A percentile compares a stretch with the other conserved stretches of the same genome.
Conservation (phyloP, 371 early-diverging fungal genomes). For the Syncephalastrum racemosum region DNA sequence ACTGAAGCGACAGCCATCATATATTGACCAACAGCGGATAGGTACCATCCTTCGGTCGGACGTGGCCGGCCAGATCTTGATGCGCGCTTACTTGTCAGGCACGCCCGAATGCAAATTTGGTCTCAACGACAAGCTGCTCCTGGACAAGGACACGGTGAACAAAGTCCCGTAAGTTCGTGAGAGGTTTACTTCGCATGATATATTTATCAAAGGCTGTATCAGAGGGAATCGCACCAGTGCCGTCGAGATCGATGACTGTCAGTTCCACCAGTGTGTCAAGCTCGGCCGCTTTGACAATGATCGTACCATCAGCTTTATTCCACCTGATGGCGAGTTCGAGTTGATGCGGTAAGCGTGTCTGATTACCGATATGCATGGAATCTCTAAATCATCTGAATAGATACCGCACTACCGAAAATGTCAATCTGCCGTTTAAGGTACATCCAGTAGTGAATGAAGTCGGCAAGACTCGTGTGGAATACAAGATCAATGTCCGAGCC, state of each 20-base stretch:
- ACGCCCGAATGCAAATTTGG: slow-evolving; percentile 98
- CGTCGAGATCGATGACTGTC: slow-evolving; percentile 88
- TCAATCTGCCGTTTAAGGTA: slow-evolving; percentile 83
- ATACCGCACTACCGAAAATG: slow-evolving; percentile 86
- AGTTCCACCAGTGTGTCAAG: slow-evolving; percentile 93
- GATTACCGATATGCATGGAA: neutral
- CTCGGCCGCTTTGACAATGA: slow-evolving; percentile 81
- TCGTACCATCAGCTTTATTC: slow-evolving; percentile 92
- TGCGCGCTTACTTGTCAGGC: slow-evolving; percentile 95
- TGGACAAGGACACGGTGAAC: slow-evolving; percentile 69
- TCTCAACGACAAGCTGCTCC: slow-evolving; percentile 78
- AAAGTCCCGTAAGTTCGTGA: slow-evolving; percentile 21
- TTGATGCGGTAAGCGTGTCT: slow-evolving; percentile 68
- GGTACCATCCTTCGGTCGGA: slow-evolving; percentile 80
- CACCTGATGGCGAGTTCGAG: slow-evolving; percentile 97
- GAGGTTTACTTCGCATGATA: too few relatives aligned
- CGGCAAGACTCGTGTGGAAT: slow-evolving; percentile 76
- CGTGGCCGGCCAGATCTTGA: slow-evolving; percentile 84
- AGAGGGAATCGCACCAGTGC: slow-evolving; percentile 55
- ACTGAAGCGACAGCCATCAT: neutral
- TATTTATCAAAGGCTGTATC: neutral
- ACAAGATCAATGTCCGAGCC: slow-evolving; percentile 74
- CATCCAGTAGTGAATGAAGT: slow-evolving; percentile 83
- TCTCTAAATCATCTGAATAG: slow-evolving; percentile 25
- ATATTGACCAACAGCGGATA: slow-evolving; percentile 2